These are phyloP conservation scores for Alternaria dauci DNA, from an alignment of 2,329 filamentous ascomycete species.

Conservation along the genomic window DNA sequence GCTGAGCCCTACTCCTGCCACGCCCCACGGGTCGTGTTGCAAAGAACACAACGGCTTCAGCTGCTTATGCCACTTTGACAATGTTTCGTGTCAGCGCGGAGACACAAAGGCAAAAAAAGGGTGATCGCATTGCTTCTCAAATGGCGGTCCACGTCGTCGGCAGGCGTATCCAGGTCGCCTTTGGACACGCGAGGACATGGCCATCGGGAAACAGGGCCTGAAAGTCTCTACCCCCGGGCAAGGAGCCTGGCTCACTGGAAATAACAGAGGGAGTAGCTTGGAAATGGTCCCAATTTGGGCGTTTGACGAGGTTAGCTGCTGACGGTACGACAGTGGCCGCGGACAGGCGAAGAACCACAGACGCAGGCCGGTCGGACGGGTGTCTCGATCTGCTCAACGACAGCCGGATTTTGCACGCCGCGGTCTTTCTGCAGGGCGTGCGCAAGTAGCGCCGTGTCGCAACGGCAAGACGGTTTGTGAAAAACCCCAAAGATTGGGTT, in stretches of 20 bases:
- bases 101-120: not conserved
- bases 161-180: conserved; percentile 11
- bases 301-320: conserved; percentile 7
- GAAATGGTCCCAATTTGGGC: not conserved
- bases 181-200: not conserved
- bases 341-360: conserved; percentile 7
- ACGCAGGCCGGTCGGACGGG: conserved; percentile 13
- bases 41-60: conserved; percentile 20
- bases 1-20: conserved; percentile 23
- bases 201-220: not conserved
- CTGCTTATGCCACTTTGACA: conserved; percentile 18
- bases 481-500: conserved; percentile 5
- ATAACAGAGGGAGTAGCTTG: not conserved
- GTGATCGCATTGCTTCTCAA: conserved; percentile 19
- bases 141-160: not conserved
- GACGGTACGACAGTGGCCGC: conserved; percentile 12
- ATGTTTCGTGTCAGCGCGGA: conserved; percentile 18
- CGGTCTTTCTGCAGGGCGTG: conserved; percentile 10
- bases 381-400: conserved; percentile 12
- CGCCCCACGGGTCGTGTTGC: conserved; percentile 19
- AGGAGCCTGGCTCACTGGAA: conserved; percentile 2
- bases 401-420: conserved; percentile 10
- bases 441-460: conserved; percentile 14
- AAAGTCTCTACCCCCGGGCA: not conserved
- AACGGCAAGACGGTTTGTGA: not conserved